Percentiles rank a stretch among this genome's conserved stretches.
Conservation (phyloP, 768 basidiomycete species). For the Pulveroboletus sp. region DNA sequence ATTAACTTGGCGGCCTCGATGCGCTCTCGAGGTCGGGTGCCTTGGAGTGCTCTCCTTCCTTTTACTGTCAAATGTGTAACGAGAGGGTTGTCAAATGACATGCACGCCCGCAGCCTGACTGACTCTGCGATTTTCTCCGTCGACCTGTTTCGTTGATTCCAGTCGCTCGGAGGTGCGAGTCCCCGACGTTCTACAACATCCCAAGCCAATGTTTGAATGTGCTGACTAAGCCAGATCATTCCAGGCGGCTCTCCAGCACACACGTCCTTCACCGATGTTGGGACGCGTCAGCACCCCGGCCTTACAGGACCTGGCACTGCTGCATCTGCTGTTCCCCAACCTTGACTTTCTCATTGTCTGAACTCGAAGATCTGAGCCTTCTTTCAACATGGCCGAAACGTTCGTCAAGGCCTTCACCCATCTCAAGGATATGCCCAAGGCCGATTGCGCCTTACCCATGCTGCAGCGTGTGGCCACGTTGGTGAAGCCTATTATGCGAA, state of each 20-base stretch:
- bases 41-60: neutral
- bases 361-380: neutral
- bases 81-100: neutral
- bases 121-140: too few relatives aligned
- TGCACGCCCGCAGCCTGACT: neutral
- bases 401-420: conserved; percentile 68
- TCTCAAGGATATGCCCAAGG: conserved; percentile 61
- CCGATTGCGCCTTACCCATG: conserved; percentile 62
- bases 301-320: neutral
- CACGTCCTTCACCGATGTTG: neutral
- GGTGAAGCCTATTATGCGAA: conserved; percentile 93
- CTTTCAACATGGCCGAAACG: conserved; percentile 43
- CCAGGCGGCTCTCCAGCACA: too few relatives aligned
- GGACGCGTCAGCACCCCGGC: conserved; percentile 8
- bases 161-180: neutral
- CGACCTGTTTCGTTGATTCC: neutral
- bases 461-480: conserved; percentile 68
- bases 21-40: neutral
- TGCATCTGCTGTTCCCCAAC: neutral
- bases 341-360: neutral
- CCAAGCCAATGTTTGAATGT: neutral
- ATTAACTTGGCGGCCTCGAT: neutral
- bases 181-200: neutral
- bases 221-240: conserved; percentile 11
- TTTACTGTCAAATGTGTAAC: neutral